phyloP scores from a whole-genome alignment of 1,284 basidiomycete genomes.

The Coniferiporia weirii region DNA sequence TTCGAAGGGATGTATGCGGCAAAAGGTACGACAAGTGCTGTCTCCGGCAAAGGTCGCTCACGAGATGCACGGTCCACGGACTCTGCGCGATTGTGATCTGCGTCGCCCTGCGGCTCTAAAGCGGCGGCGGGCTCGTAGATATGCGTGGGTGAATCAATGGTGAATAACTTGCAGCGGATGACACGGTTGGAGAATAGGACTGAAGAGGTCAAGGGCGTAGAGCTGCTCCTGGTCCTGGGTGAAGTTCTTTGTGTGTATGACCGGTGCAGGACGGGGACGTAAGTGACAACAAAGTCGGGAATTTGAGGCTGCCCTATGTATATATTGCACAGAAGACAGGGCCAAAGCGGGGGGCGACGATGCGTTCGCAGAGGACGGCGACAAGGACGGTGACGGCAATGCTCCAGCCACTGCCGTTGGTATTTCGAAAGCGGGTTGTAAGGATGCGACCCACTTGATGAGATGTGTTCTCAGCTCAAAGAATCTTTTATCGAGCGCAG shows the following conservation, averaged over 20 bases:
- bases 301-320: no score
- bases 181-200: neutral
- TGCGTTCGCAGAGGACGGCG: no score
- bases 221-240: neutral
- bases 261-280: neutral
- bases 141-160: constrained; percentile 19
- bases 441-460: no score
- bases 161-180: constrained; percentile 7
- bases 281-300: neutral
- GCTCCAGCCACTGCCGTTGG: no score
- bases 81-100: constrained; percentile 3
- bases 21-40: neutral
- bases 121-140: constrained; percentile 15
- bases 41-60: neutral
- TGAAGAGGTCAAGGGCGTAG: neutral
- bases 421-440: no score
- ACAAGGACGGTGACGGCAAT: no score
- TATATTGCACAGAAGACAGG: no score
- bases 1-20: neutral
- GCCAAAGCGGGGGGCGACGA: no score
- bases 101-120: constrained; percentile 18
- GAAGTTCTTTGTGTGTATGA: neutral
- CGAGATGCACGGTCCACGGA: neutral
- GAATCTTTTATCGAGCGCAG: no score
- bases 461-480: no score